Base-by-base conservation (phyloP, 2,329 filamentous ascomycete species). In the Fusarium burgessii region DNA sequence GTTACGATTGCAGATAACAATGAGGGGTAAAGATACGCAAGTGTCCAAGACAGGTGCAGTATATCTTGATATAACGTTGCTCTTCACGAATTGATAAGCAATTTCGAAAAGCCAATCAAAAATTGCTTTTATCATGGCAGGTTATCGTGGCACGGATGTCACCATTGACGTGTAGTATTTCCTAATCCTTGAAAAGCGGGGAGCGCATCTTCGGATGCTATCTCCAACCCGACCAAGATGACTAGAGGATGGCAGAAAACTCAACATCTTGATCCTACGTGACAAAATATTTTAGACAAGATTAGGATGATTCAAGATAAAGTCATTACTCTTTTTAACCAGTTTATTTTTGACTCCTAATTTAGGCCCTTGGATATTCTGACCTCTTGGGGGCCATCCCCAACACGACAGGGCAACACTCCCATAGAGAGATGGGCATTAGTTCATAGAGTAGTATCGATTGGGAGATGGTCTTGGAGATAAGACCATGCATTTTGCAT, bases 1-100 rank as follows among this genome's bases (percentile, higher is more conserved):
- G 29, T 29, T 29, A 29, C 29, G 10, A 6, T 4, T 25, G 41
- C 25, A 11, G 8, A 41, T 29, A 18, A 46, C 29, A 10, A 17
- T 25, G 59, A 47, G 58, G 50, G 62, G 29, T 25, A 56, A 47
- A 51, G 47, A 51, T 38, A 51, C 36, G 13, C n/a, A 13, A 20
- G 4, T 7, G 0, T 8, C 18, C 36, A 43, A 43, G 27, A 6
- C 25, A 9, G 45, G 32, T 2, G 9, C 20, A 20, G 32, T 38
- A 32, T 8, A 27, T 51, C 32, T 12, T 51, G 47, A 14, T 35
- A 35, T 27, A 40, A 27, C 49, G 13, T 25, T 40, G 49, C 38
- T 40, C 33, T 23, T n/a, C 13, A 18, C 33, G 38, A 3, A 49
- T 29, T 41, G 47, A 41, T 42, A 42, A 36, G 46, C n/a, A 54